These are phyloP conservation scores for Closterium sp. DNA, from an alignment of 139 green algal species.

Conservation along the genomic window DNA sequence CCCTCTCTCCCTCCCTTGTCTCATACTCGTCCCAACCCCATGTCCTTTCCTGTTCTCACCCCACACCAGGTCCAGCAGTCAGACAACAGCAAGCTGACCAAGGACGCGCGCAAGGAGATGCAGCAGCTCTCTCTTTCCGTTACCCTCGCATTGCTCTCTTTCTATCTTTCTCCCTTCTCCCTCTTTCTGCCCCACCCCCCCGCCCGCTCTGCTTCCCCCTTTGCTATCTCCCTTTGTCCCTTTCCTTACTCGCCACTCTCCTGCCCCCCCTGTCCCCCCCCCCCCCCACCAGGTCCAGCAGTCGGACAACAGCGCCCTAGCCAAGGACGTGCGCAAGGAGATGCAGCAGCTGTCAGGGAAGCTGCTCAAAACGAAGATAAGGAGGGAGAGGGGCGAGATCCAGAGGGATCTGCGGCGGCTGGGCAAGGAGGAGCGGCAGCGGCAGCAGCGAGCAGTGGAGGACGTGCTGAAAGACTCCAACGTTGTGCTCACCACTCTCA, in stretches of 20 bases:
- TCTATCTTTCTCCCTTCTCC: no score
- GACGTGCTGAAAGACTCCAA: slow-evolving; percentile 50
- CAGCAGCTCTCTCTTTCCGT: slow-evolving; percentile 57
- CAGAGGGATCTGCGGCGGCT: slow-evolving; percentile 74
- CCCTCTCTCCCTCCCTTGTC: neutral
- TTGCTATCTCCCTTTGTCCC: no score
- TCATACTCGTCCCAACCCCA: no score
- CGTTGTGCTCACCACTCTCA: slow-evolving; percentile 75
- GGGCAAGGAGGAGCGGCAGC: slow-evolving; percentile 83
- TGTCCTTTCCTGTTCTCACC: neutral
- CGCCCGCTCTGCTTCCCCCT: no score
- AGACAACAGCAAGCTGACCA: slow-evolving; percentile 85
- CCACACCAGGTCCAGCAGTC: slow-evolving; percentile 44
- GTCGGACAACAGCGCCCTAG: slow-evolving; percentile 82
- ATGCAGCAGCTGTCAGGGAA: slow-evolving; percentile 70
- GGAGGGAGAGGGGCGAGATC: slow-evolving; percentile 61
- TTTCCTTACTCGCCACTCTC: neutral
- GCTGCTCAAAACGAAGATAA: slow-evolving; percentile 71
- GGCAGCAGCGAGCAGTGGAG: slow-evolving; percentile 81
- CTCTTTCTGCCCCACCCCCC: no score
- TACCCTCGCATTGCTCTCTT: no score
- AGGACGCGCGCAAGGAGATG: slow-evolving; percentile 85
- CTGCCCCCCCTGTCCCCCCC: neutral
- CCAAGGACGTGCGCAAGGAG: slow-evolving; percentile 81
- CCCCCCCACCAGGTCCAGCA: slow-evolving; percentile 47